Conservation (phyloP, 345 rosid species). For the Arabidopsis arenosa region DNA sequence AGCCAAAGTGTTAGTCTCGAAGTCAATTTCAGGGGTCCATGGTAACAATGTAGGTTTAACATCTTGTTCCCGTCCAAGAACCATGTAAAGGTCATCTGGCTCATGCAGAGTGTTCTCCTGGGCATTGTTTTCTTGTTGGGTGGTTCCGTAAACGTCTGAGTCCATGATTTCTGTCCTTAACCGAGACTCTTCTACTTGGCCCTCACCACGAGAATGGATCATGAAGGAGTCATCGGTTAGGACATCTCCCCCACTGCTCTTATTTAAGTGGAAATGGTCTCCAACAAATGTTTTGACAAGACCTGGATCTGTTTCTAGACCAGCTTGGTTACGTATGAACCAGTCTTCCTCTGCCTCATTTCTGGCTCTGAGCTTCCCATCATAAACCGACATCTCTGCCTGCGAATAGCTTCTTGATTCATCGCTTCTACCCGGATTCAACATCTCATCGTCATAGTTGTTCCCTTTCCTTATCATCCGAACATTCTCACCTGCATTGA, state of each 20-base stretch:
- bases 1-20: constrained; percentile 54
- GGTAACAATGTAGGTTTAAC: constrained; percentile 49
- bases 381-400: constrained; percentile 51
- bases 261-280: constrained; percentile 34
- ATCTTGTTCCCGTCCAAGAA: constrained; percentile 73
- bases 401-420: constrained; percentile 45
- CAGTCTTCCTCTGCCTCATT: constrained; percentile 73
- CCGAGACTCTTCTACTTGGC: constrained; percentile 53
- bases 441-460: constrained; percentile 56
- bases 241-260: constrained; percentile 57
- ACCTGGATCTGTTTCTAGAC: constrained; percentile 46
- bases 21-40: constrained; percentile 89
- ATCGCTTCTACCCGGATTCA: constrained; percentile 52
- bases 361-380: constrained; percentile 55
- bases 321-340: constrained; percentile 57
- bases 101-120: constrained; percentile 53
- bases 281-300: constrained; percentile 52
- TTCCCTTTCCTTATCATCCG: constrained; percentile 51
- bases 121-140: constrained; percentile 49
- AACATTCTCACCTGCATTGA: constrained; percentile 55
- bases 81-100: constrained; percentile 96
- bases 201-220: constrained; percentile 67
- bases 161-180: constrained; percentile 67
- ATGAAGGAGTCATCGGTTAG: constrained; percentile 87
- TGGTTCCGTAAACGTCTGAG: constrained; percentile 58